A percentile compares a stretch with the other conserved stretches of the same genome.
Conservation (phyloP, 2,329 filamentous ascomycete species). For the Neofusicoccum laricinum region DNA sequence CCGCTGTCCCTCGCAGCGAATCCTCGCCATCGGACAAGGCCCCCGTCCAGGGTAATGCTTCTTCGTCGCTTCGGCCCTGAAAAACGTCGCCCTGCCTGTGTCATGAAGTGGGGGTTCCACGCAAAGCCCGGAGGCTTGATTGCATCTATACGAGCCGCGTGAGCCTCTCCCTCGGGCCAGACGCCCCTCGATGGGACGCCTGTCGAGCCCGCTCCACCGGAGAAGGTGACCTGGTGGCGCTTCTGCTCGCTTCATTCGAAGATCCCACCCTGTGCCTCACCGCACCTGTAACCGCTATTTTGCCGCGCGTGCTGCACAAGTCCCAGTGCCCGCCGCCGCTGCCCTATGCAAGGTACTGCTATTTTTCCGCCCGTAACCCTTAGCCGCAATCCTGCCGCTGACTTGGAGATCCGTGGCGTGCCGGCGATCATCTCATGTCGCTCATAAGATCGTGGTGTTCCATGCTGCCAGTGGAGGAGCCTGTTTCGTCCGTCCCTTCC, state of each 20-base stretch:
- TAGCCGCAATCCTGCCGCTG: neutral
- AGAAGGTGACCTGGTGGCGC: neutral
- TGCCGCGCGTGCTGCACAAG: neutral
- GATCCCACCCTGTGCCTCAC: neutral
- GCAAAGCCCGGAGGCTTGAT: neutral
- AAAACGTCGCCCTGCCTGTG: neutral
- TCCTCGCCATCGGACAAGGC: neutral
- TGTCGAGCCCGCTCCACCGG: neutral
- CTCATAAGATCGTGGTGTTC: slow-evolving; percentile 1
- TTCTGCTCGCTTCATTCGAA: neutral
- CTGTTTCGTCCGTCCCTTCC: neutral
- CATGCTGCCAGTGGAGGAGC: neutral
- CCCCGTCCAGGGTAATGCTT: neutral
- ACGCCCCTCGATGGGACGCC: neutral
- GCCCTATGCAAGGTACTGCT: neutral
- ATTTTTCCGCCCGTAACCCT: neutral
- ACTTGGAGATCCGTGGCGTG: neutral
- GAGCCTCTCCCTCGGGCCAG: too few species aligned
- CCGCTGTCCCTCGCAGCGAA: neutral
- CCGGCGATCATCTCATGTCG: neutral
- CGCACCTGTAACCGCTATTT: neutral
- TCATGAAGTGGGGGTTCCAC: neutral
- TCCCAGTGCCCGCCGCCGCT: neutral
- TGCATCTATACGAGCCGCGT: neutral
- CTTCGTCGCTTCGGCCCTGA: neutral